Evolutionary conservation across 345 rosid genomes (phyloP).

Genomic region (Citrus hindsii): DNA sequence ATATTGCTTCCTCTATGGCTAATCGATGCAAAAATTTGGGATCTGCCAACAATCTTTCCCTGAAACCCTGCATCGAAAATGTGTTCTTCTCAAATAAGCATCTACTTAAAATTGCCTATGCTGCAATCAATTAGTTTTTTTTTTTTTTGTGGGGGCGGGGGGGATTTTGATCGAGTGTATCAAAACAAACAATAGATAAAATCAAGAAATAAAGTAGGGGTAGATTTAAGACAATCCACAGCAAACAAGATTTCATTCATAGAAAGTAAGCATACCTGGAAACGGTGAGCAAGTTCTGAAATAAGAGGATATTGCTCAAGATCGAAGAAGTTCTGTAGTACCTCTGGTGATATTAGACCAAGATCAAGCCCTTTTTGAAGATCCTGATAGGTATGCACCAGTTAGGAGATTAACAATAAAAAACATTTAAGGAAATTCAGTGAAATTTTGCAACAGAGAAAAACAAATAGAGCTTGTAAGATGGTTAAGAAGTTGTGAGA

Average conservation of each 20-base stretch:
- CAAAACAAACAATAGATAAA: background rate
- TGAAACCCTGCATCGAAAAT: conserved; percentile 68
- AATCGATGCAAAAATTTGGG: conserved; percentile 85
- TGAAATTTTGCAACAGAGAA: background rate
- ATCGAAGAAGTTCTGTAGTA: conserved; percentile 87
- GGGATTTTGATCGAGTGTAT: background rate
- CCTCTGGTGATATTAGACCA: conserved; percentile 92
- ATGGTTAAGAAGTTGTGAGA: background rate
- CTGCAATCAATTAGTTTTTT: background rate
- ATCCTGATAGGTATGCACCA: conserved; percentile 50
- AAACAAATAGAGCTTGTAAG: background rate
- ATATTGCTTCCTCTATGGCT: conserved; percentile 92
- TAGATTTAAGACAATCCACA: conserved; percentile 3
- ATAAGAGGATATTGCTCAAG: conserved; percentile 80
- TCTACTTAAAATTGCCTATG: background rate
- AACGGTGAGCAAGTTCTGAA: conserved; percentile 75
- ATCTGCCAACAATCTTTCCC: conserved; percentile 91
- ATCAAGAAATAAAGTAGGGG: background rate
- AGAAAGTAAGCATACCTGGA: conserved; percentile 54
- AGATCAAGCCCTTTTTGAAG: conserved; percentile 94
- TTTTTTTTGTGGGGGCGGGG: background rate
- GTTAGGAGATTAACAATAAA: conserved; percentile 3
- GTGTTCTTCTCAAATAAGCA: conserved; percentile 15
- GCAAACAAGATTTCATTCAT: background rate
- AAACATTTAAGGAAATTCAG: background rate